Evolutionary conservation across 768 basidiomycete species (phyloP).

Genomic region (Leucocoprinus sp.): DNA sequence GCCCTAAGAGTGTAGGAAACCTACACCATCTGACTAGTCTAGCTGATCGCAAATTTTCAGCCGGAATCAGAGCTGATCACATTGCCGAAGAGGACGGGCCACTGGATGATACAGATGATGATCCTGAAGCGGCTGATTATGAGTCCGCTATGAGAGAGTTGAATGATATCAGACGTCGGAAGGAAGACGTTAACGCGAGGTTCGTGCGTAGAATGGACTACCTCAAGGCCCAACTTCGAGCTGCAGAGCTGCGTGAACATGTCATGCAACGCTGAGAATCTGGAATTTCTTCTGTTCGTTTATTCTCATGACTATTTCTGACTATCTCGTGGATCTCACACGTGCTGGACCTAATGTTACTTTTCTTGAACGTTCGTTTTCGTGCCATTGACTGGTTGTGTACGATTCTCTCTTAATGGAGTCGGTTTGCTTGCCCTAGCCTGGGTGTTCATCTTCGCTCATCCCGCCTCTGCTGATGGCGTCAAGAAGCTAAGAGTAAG

Average conservation of each 20-base stretch:
- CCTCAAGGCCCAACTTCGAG: conserved; percentile 65
- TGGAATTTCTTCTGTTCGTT: background rate
- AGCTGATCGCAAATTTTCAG: conserved; percentile 14
- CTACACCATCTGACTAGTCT: conserved; percentile 26
- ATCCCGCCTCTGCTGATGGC: background rate
- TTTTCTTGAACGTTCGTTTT: too few species aligned
- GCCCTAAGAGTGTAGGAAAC: conserved; percentile 36
- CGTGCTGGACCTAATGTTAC: too few species aligned
- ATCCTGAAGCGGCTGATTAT: conserved; percentile 24
- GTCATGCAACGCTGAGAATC: conserved; percentile 28
- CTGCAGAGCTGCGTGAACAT: conserved; percentile 58
- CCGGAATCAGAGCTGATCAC: background rate
- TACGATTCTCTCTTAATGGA: too few species aligned
- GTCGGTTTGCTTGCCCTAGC: background rate
- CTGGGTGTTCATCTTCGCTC: background rate
- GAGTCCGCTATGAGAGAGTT: conserved; percentile 27
- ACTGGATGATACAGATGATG: conserved; percentile 21
- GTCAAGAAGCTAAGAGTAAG: background rate
- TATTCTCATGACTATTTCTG: background rate
- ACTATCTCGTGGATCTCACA: too few species aligned
- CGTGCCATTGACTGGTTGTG: too few species aligned
- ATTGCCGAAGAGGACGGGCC: conserved; percentile 8
- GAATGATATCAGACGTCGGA: conserved; percentile 53
- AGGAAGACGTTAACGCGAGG: conserved; percentile 56
- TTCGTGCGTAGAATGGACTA: conserved; percentile 70